phyloP scores from a whole-genome alignment of 2,329 filamentous ascomycete species.

The Pseudogymnoascus sp. region DNA sequence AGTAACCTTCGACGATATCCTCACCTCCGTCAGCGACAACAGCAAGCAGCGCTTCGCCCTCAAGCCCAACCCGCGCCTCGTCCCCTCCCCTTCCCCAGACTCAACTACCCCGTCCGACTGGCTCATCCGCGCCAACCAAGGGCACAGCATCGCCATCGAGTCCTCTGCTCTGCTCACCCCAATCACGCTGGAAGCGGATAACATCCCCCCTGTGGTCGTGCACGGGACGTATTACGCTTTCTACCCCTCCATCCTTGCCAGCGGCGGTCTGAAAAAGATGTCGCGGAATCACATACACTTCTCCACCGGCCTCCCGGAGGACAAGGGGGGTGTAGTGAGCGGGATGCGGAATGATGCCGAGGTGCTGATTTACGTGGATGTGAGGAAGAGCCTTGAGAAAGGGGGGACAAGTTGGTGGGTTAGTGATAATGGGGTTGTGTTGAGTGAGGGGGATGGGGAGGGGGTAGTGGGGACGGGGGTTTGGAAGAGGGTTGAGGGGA shows the following conservation, averaged over 20 bases:
- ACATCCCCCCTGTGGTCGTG: conserved; percentile 59
- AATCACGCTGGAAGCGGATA: conserved; percentile 48
- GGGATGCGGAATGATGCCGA: conserved; percentile 75
- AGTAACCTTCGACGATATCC: conserved; percentile 67
- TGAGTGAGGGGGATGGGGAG: conserved; percentile 51
- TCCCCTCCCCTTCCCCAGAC: conserved; percentile 17
- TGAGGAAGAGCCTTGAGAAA: conserved; percentile 55
- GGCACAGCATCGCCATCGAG: conserved; percentile 70
- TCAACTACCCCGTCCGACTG: conserved; percentile 41
- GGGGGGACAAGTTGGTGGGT: conserved; percentile 61
- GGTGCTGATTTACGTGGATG: conserved; percentile 68
- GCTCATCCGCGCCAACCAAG: conserved; percentile 91
- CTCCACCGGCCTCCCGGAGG: conserved; percentile 57
- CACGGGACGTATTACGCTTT: conserved; percentile 84
- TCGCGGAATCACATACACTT: conserved; percentile 83
- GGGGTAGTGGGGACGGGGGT: conserved; percentile 57
- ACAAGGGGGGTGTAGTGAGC: conserved; percentile 48
- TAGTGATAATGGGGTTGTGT: conserved; percentile 68
- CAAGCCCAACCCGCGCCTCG: conserved; percentile 41
- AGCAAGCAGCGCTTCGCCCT: conserved; percentile 89
- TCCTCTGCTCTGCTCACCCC: conserved; percentile 62
- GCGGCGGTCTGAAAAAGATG: conserved; percentile 76
- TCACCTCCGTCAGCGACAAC: conserved; percentile 59
- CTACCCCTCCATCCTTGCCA: conserved; percentile 65
- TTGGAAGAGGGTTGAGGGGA: conserved; percentile 62